Evolutionary conservation across 805 yeast genomes (phyloP), one percentile per base, ranked within the genome.

Genomic region (Saccharomycopsis sp.): DNA sequence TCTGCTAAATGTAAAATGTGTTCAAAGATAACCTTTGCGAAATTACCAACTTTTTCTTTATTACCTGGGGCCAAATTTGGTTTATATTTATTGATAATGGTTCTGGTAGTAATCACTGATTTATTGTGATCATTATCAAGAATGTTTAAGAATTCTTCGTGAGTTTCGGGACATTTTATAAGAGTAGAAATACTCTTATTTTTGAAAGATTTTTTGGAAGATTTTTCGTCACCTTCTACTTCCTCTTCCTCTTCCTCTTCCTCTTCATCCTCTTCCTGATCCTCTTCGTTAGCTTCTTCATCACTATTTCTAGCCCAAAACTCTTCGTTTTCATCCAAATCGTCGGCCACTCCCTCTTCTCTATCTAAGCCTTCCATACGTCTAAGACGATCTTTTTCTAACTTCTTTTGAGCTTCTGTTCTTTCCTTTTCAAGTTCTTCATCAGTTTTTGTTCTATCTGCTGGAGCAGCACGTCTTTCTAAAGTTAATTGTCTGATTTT

Each of bases 11-110:
- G 61, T 31, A 83, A 56, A 9, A 74, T 60, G 51, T 83, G 86
- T 48, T 77, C 72, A 46, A 83, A 64, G 12, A 87, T 50, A 8
- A 83, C 70, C 3, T 71, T 67, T 1, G 82, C 70, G 52, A 88
- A 80, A 2, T 49, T 54, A 19, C 79, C 82, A 49, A 83, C 60
- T 52, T 72, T 78, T 45, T 76, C 82, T 54, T 84, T 86, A 57
- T 89, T 87, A 2, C 95, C 96, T 41, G 67, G 72, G 2, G 83
- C 86, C 39, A 83, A 64, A 47, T 79, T 75, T 12, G 96, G 95
- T 47, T 82, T 85, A 58, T 79, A 76, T 0, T 64, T 55, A 38
- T 67, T 68, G 42, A 83, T 60, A 31, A 87, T 69, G 42, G 70
- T 68, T 37, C 71, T 69, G 21, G 84, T 65, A 21, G 69, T 59